Conservation (phyloP, 2,329 filamentous ascomycete species). For the Fulvia fulva region DNA sequence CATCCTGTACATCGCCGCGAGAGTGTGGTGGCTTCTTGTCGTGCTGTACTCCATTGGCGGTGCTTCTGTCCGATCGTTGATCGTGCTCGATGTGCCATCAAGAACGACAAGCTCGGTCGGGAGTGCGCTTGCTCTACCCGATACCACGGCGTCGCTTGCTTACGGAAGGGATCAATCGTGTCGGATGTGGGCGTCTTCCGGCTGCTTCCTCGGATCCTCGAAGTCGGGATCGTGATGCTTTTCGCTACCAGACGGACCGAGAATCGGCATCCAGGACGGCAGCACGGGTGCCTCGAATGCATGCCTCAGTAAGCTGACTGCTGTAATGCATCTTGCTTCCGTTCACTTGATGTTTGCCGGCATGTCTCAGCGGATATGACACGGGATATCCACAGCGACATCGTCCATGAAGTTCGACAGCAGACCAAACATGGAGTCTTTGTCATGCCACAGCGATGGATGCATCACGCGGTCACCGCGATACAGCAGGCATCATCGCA, state of each 20-base stretch:
- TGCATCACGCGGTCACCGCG: neutral
- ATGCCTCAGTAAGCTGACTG: neutral
- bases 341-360: neutral
- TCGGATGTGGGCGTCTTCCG: neutral
- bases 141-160: neutral
- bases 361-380: no score
- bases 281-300: neutral
- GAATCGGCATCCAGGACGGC: neutral
- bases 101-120: no score
- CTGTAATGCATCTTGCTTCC: neutral
- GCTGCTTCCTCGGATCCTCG: neutral
- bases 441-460: neutral
- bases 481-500: neutral
- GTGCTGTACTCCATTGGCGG: no score
- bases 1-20: no score
- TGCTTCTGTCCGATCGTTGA: no score
- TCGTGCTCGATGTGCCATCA: no score
- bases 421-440: no score
- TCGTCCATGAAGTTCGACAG: no score
- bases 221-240: neutral
- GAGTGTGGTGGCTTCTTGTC: no score
- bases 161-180: neutral
- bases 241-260: neutral
- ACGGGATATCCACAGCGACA: no score
- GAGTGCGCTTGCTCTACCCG: neutral